phyloP scores from a whole-genome alignment of 768 basidiomycete genomes.

The Cubamyces lactineus region DNA sequence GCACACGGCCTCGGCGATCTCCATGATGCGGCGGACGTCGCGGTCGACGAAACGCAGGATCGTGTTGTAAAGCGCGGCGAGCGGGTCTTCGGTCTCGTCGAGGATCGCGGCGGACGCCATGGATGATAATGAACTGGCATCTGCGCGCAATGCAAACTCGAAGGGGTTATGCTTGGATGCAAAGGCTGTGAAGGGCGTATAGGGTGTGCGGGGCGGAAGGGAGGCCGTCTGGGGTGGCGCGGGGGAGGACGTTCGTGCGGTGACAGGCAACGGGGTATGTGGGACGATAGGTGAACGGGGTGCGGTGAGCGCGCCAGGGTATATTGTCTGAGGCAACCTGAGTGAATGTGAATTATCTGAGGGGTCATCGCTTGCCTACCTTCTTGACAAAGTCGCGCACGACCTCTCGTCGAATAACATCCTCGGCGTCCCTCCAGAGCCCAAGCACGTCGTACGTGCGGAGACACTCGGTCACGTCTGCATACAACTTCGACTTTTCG shows the following conservation, averaged over 20 bases:
- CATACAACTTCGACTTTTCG: slow-evolving; percentile 62
- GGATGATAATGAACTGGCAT: slow-evolving; percentile 34
- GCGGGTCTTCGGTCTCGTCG: slow-evolving; percentile 66
- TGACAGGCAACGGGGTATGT: slow-evolving; percentile 61
- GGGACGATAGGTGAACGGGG: slow-evolving; percentile 79
- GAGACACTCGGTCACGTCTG: slow-evolving; percentile 79
- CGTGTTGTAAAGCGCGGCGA: slow-evolving; percentile 80
- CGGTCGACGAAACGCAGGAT: slow-evolving; percentile 80
- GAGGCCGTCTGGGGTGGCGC: slow-evolving; percentile 47
- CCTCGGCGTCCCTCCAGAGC: slow-evolving; percentile 88
- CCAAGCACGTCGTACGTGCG: slow-evolving; percentile 78
- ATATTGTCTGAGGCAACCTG: slow-evolving; percentile 58
- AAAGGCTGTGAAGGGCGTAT: slow-evolving; percentile 54
- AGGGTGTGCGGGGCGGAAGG: slow-evolving; percentile 58
- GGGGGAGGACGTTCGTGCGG: slow-evolving; percentile 12
- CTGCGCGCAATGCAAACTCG: slow-evolving; percentile 35
- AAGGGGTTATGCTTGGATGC: slow-evolving; percentile 45
- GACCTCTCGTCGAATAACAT: slow-evolving; percentile 74
- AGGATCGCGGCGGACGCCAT: slow-evolving; percentile 49
- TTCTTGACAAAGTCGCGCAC: slow-evolving; percentile 78
- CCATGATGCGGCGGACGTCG: slow-evolving; percentile 75
- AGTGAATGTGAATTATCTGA: neutral
- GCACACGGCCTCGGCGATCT: slow-evolving; percentile 69
- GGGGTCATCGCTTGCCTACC: slow-evolving; percentile 40
- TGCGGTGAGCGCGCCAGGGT: slow-evolving; percentile 63